Evolutionary conservation across 257 asterid genomes (phyloP), one percentile per base, ranked within the genome.

Genomic region (Echites panduratus): DNA sequence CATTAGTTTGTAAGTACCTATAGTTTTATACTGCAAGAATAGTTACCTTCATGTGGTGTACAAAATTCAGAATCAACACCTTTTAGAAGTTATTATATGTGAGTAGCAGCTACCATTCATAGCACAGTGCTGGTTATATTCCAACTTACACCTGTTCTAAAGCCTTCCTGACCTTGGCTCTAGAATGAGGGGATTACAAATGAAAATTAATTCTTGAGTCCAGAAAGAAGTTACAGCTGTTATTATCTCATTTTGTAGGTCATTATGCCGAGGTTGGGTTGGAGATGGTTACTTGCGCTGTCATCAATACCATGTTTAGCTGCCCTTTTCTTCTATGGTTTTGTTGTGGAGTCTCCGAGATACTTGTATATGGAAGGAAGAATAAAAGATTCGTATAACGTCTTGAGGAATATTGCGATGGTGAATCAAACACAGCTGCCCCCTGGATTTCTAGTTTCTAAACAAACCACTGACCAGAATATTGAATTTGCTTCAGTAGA

Each of bases 241-340:
- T 76, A 53, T 24, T 38, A 73, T 59, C 40, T 71, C 10, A 40
- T 24, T 57, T 32, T 70, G 66, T 63, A 90, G 97, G 79, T 87
- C 52, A 53, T 87, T 50, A 82, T 90, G 89, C 93, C 95, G 40
- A 79, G 75, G 54, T 72, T 88, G 41, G 91, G 95, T 73, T 90
- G 97, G 97, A 88, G 97, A 70, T 90, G 95, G 95, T 79, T 90
- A 80, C 91, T 90, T 78, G 85, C 80, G 20, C 75, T 90, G 68
- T 90, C 95, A 45, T 88, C 97, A 8, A 54, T 82, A 50, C 93
- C 97, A 65, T 82, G 91, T 79, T 80, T 85, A 69, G 82, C 78
- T 24, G 89, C 93, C 50, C 73, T 90, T 72, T 8, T 84, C 64
- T 83, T 90, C 50, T 88, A 83, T 80, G 70, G 81, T 64, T 75